Evolutionary conservation across 2,329 filamentous ascomycete species (phyloP).

Genomic region (Sporothrix variecibatus): DNA sequence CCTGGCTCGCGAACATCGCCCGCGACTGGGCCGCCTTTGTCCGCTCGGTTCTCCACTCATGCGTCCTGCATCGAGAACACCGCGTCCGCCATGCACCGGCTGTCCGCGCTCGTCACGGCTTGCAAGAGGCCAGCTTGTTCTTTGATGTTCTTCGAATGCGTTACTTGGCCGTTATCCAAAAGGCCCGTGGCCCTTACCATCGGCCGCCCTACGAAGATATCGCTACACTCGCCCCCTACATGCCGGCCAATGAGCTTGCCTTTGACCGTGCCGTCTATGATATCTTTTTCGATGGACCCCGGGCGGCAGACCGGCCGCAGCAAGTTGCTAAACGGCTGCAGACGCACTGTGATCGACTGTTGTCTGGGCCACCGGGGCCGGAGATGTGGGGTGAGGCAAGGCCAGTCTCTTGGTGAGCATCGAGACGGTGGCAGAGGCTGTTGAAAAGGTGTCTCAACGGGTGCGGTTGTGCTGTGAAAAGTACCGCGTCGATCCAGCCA

Average conservation of each 20-base stretch:
- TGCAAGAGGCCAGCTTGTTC: not conserved
- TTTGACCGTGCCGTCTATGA: conserved; percentile 13
- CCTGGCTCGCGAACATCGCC: conserved; percentile 3
- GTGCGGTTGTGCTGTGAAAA: not conserved
- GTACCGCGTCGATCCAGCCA: not conserved
- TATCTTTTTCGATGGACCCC: not conserved
- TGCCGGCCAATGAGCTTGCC: not conserved
- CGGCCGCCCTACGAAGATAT: not conserved
- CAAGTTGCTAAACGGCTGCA: not conserved
- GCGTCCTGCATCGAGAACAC: not conserved
- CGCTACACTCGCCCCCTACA: not conserved
- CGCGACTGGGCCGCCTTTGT: conserved; percentile 11
- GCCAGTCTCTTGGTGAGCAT: not conserved
- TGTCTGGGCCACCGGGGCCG: not conserved
- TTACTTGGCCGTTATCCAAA: not conserved
- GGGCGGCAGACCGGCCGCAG: not conserved
- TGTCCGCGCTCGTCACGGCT: not conserved
- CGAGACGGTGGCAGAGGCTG: not conserved
- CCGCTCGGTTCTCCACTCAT: not conserved
- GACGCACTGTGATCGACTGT: not conserved
- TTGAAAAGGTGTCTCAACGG: not conserved
- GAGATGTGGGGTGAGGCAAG: not conserved
- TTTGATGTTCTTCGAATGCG: not conserved
- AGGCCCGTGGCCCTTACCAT: not conserved
- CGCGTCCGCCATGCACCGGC: not conserved